Evolutionary conservation across 148 eudicot species (phyloP).

Genomic region (Camellia sinensis): DNA sequence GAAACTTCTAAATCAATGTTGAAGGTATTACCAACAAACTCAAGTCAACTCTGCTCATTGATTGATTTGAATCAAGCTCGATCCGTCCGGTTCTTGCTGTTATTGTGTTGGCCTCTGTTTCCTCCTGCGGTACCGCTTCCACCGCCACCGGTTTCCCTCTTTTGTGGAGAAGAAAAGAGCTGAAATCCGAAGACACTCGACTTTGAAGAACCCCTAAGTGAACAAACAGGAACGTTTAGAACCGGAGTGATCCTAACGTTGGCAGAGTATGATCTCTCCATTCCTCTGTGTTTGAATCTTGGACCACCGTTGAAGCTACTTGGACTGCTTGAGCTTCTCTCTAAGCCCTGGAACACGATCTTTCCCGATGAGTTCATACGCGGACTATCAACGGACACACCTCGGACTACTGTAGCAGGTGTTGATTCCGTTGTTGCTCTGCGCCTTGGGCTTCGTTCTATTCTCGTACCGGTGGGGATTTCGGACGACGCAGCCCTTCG

Average conservation of each 20-base stretch:
- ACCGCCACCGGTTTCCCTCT: slow-evolving; percentile 29
- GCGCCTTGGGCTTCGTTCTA: slow-evolving; percentile 33
- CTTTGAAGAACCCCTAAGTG: slow-evolving; percentile 60
- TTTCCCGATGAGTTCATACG: slow-evolving; percentile 85
- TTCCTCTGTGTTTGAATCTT: slow-evolving; percentile 49
- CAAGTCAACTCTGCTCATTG: not conserved
- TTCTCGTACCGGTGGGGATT: slow-evolving; percentile 22
- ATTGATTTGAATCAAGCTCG: slow-evolving; percentile 14
- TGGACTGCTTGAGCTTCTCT: slow-evolving; percentile 85
- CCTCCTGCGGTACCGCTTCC: not conserved
- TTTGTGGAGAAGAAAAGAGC: slow-evolving; percentile 44
- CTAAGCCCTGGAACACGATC: slow-evolving; percentile 68
- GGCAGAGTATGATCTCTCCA: slow-evolving; percentile 84
- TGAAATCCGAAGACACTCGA: slow-evolving; percentile 60
- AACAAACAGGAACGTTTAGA: slow-evolving; percentile 87
- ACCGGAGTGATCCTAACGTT: slow-evolving; percentile 76
- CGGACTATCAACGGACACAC: slow-evolving; percentile 71
- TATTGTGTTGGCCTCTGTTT: slow-evolving; percentile 21
- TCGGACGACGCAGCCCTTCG: slow-evolving; percentile 27
- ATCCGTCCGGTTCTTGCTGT: slow-evolving; percentile 23
- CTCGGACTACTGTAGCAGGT: slow-evolving; percentile 17
- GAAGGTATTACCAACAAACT: not conserved
- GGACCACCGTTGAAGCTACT: slow-evolving; percentile 79
- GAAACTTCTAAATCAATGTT: slow-evolving; percentile 7
- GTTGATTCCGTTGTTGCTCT: slow-evolving; percentile 34